A percentile compares a stretch with the other conserved stretches of the same genome.
Conservation (phyloP, 768 basidiomycete species). For the Boletus sensibilis region DNA sequence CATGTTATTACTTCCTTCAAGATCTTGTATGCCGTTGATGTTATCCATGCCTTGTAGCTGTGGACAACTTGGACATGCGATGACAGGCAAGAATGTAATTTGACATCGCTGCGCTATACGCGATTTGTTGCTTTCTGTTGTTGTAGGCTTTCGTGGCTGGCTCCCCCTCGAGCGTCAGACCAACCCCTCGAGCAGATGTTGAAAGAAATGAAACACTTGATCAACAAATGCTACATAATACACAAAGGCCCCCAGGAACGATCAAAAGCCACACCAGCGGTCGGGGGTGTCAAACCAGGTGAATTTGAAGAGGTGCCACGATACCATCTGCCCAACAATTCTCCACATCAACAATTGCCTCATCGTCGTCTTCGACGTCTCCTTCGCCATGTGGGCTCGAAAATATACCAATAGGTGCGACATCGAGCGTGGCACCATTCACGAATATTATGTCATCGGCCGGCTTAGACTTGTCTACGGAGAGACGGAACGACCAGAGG, state of each 20-base stretch:
- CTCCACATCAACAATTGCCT: background rate
- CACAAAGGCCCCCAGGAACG: background rate
- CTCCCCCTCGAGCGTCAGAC: background rate
- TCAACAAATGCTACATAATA: background rate
- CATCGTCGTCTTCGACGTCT: slow-evolving; percentile 7
- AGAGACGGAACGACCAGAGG: slow-evolving; percentile 58
- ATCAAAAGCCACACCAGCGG: background rate
- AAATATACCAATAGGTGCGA: slow-evolving; percentile 56
- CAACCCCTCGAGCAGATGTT: background rate
- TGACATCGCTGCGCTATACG: background rate
- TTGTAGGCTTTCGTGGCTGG: background rate
- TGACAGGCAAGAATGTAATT: background rate
- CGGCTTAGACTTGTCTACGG: slow-evolving; percentile 43
- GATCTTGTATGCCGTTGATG: background rate
- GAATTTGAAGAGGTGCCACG: background rate
- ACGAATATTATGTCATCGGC: slow-evolving; percentile 60
- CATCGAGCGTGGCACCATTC: background rate
- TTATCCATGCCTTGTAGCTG: background rate
- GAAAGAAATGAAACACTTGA: background rate
- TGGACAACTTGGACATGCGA: background rate
- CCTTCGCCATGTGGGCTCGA: slow-evolving; percentile 37
- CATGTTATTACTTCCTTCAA: background rate
- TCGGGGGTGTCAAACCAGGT: background rate
- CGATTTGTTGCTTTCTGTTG: background rate
- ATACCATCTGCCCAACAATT: background rate